Evolutionary conservation across 2,329 filamentous ascomycete species (phyloP), one percentile per base, ranked within the genome.

Genomic region (Pseudopyrenochaeta lycopersici): DNA sequence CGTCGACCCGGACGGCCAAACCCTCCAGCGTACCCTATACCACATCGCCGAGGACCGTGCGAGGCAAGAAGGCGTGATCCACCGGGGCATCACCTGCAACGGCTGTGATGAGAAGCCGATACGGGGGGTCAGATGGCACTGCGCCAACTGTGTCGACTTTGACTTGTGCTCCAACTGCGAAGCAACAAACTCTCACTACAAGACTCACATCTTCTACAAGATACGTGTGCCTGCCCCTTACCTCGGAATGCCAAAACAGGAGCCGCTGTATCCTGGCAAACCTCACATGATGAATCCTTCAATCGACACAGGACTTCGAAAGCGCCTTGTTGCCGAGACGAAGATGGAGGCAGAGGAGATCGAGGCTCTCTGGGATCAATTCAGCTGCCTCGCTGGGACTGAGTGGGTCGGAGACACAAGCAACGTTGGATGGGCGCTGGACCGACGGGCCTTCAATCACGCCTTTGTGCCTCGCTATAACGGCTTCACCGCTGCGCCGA

Each of bases 151-250:
- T 73, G 87, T 91, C 61, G 94, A 99, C 76, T 98, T 92, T 72
- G 95, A 99, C 72, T 85, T 99, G 2, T 99, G 95, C 79, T 92
- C 97, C 71, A 88, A 88, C 7, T 99, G 95, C 77, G 94, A 99
- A 77, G 81, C 84, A 14, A 86, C 90, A 4, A 85, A 86, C 18
- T 77, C 88, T 1, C 94, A 97, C 71, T 87, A 85, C 68, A 96
- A 94, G 74, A 97, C 92, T 1, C 95, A 99, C 76, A 86, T 98
- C 40, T 98, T 99, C 77, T 96, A 96, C 82, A 98, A 98, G 76
- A 90, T 99, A 70, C 89, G 89, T 49, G 89, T 98, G 10, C 95
- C 95, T 1, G 90, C 92, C 1, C 92, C 93, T 0, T 90, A 92
- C 27, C 88, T 97, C 51, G 90, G 90, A 2, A 82, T 85, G 40